These are phyloP conservation scores for Penicillium polonicum DNA, from an alignment of 2,329 filamentous ascomycete species.

Conservation along the genomic window DNA sequence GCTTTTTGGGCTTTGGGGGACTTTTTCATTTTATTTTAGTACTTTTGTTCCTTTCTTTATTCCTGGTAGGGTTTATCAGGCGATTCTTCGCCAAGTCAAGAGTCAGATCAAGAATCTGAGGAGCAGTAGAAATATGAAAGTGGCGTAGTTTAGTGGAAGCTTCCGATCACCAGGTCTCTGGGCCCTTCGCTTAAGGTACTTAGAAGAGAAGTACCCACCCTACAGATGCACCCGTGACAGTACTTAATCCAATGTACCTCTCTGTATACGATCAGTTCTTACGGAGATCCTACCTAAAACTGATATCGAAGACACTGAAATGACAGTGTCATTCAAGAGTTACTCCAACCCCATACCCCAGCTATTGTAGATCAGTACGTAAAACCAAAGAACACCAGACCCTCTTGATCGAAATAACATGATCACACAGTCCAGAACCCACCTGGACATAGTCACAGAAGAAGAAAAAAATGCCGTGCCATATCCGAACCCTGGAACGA, in stretches of 20 bases:
- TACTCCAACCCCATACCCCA: background rate
- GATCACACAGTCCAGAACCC: background rate
- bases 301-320: background rate
- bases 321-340: background rate
- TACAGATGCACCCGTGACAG: background rate
- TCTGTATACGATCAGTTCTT: too few relatives aligned
- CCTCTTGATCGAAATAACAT: background rate
- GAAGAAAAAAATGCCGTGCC: background rate
- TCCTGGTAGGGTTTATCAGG: background rate
- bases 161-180: background rate
- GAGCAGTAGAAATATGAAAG: background rate
- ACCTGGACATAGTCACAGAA: background rate
- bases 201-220: background rate
- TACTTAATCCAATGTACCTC: background rate
- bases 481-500: background rate
- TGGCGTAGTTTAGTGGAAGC: background rate
- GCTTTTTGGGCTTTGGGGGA: background rate
- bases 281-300: background rate
- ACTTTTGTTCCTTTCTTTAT: background rate
- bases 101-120: background rate
- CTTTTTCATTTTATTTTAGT: background rate
- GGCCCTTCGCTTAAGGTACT: background rate
- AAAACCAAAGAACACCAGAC: background rate
- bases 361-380: background rate
- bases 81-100: background rate